A percentile compares a stretch with the other conserved stretches of the same genome.
These are phyloP conservation scores for Lachnellula hyalina DNA, from an alignment of 2,329 filamentous ascomycete species.

Conservation along the genomic window DNA sequence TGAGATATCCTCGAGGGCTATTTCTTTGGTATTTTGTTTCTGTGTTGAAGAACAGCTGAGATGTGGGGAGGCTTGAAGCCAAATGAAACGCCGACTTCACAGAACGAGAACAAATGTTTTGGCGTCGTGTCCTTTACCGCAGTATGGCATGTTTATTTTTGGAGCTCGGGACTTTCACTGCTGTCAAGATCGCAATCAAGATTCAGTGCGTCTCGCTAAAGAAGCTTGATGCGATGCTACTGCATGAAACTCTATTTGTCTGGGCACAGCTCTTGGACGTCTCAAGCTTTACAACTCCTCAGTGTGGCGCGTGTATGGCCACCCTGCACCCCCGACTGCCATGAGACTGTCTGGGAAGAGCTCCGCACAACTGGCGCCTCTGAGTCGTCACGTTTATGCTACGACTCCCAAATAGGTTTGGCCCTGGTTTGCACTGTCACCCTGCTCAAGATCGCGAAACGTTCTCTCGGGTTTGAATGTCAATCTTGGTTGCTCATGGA, in stretches of 20 bases:
- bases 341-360: slow-evolving; percentile 23
- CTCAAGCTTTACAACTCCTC: slow-evolving; percentile 9
- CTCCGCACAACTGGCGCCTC: slow-evolving; percentile 7
- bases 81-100: slow-evolving; percentile 9
- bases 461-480: slow-evolving; percentile 5
- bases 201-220: neutral
- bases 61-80: neutral
- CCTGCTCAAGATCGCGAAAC: slow-evolving; percentile 18
- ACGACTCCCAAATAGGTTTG: neutral
- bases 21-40: too few species aligned
- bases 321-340: slow-evolving; percentile 21
- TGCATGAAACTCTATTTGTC: neutral
- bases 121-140: neutral
- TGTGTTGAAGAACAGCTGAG: neutral
- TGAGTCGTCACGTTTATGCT: slow-evolving; percentile 9
- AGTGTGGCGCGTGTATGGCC: slow-evolving; percentile 14
- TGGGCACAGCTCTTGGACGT: neutral
- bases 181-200: too few species aligned
- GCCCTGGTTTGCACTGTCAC: neutral
- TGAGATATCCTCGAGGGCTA: too few species aligned
- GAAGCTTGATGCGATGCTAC: neutral
- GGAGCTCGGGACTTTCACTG: too few species aligned
- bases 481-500: slow-evolving; percentile 6
- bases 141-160: neutral
- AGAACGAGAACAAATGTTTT: slow-evolving; percentile 10